Conservation (phyloP, 2,329 filamentous ascomycete species). For the Geoglossum cookeanum region DNA sequence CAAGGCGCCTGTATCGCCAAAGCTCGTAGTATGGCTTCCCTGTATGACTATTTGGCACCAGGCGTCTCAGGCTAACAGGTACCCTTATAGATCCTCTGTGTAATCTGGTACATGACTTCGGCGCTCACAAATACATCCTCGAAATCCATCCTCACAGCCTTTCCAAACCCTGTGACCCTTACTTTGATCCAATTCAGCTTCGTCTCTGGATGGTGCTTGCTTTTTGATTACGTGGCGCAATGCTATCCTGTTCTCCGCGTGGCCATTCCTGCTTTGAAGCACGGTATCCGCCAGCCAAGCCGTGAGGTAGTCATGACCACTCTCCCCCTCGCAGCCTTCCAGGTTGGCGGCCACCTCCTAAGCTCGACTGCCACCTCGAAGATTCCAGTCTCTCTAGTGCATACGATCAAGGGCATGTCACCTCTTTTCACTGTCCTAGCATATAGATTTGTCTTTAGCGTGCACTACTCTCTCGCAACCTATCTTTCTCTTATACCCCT, state of each 20-base stretch:
- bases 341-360: constrained; percentile 81
- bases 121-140: constrained; percentile 95
- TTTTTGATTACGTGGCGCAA: constrained; percentile 57
- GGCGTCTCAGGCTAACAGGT: background rate
- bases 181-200: constrained; percentile 88
- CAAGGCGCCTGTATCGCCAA: constrained; percentile 74
- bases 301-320: constrained; percentile 70
- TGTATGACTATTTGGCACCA: background rate
- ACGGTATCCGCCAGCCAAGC: constrained; percentile 66
- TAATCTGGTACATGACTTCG: constrained; percentile 88
- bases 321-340: constrained; percentile 79
- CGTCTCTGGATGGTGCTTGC: constrained; percentile 70
- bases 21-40: constrained; percentile 49
- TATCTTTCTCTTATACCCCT: constrained; percentile 82
- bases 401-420: constrained; percentile 95
- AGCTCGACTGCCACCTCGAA: constrained; percentile 86
- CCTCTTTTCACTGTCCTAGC: constrained; percentile 89
- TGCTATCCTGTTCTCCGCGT: constrained; percentile 51
- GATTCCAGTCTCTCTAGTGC: constrained; percentile 90
- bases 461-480: constrained; percentile 69
- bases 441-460: constrained; percentile 75
- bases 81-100: constrained; percentile 49
- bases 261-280: constrained; percentile 57
- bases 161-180: constrained; percentile 77
- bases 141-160: constrained; percentile 85